These are phyloP conservation scores for Oligophagozyma castellii DNA, from an alignment of 1,139 yeast species.

Conservation along the genomic window DNA sequence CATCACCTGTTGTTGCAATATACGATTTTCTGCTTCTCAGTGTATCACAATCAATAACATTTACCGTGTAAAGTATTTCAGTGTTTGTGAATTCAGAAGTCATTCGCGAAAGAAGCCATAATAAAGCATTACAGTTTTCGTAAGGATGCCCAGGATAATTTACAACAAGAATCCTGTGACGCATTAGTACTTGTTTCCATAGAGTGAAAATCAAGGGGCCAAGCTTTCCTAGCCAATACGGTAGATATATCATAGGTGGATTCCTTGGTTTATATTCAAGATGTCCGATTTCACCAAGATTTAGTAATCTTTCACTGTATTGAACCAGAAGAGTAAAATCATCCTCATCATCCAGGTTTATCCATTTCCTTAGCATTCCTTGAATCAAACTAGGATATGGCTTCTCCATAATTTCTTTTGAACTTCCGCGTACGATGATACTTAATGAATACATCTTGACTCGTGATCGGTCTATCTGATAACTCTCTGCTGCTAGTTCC, in stretches of 20 bases:
- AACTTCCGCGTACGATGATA: slow-evolving; percentile 33
- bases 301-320: slow-evolving; percentile 12
- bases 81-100: slow-evolving; percentile 54
- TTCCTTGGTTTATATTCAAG: slow-evolving; percentile 4
- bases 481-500: slow-evolving; percentile 8
- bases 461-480: slow-evolving; percentile 32
- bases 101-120: slow-evolving; percentile 29
- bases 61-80: no score
- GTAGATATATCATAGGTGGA: slow-evolving; percentile 15
- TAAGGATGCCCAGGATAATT: slow-evolving; percentile 29
- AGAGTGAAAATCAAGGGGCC: slow-evolving; percentile 66
- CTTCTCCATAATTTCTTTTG: neutral
- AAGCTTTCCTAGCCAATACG: slow-evolving; percentile 25
- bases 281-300: neutral
- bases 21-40: slow-evolving; percentile 27
- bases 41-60: no score
- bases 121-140: slow-evolving; percentile 32
- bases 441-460: slow-evolving; percentile 58
- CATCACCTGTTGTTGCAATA: slow-evolving; percentile 63
- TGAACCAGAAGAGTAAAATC: slow-evolving; percentile 20
- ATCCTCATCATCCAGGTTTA: slow-evolving; percentile 7
- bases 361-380: slow-evolving; percentile 27
- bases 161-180: slow-evolving; percentile 49
- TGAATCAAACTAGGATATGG: slow-evolving; percentile 23
- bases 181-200: slow-evolving; percentile 53